Base-by-base conservation (phyloP, 2,329 filamentous ascomycete genomes). In the Aspergillus fumigatus region DNA sequence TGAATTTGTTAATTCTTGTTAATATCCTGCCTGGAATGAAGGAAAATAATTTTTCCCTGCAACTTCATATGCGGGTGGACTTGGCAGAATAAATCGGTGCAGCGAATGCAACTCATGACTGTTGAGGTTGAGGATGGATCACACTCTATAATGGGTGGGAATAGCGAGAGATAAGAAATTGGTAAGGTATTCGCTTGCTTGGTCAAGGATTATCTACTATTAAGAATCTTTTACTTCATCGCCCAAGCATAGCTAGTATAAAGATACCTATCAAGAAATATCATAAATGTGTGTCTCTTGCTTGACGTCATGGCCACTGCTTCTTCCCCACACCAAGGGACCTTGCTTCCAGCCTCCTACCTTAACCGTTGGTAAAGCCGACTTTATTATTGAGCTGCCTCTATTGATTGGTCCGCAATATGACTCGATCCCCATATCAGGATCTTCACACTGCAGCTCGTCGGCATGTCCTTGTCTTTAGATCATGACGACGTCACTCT, bases 401-500 rank as follows among this genome's bases (percentile, higher is more conserved):
- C 21, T 2, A 14, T 2, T 23, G 19, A 47, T 47, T 47, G 43
- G 43, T 23, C 23, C 43, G 43, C 43, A 47, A 47, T 23, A 47
- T 47, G 23, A 23, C 10, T 47, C 25, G 43, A 26, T 47, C 43
- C 23, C 10, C 43, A 19, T 45, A 10, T 23, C 21, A 9, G n/a
- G n/a, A 45, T 45, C n/a, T 45, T 19, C 41, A 6, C n/a, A 45
- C n/a, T 45, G 19, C 40, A 43, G 21, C 40, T 43, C 10, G 32
- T 17, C 32, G 40, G 40, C 40, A 7, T 43, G 19, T 27, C 32
- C 48, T 21, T 56, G 54, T 61, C 55, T 52, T 60, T 59, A 52
- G 43, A 57, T 65, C 62, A 70, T 70, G 64, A 65, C 67, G 64
- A 70, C 68, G 68, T 70, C 68, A 70, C 61, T 48, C 29, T 47